A percentile compares a stretch with the other conserved stretches of the same genome.
Evolutionary conservation across 2,329 filamentous ascomycete genomes (phyloP).

Genomic region (Neobulgaria alba): DNA sequence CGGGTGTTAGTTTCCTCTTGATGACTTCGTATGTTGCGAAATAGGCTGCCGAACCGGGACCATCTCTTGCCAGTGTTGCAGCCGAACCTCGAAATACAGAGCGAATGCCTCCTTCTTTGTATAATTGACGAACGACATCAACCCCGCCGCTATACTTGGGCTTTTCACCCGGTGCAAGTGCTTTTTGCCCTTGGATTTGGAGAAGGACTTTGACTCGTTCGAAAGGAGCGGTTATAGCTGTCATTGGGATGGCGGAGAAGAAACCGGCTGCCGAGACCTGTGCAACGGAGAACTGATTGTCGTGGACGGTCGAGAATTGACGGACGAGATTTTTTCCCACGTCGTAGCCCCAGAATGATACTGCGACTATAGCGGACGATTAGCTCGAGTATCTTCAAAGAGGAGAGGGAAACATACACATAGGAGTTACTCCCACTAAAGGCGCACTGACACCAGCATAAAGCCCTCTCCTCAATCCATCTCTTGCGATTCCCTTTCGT

Average conservation of each 20-base stretch:
- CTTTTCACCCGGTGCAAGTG: conserved; percentile 78
- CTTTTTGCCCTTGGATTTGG: conserved; percentile 90
- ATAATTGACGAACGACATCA: conserved; percentile 90
- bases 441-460: conserved; percentile 98
- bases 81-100: conserved; percentile 86
- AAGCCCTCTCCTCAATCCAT: conserved; percentile 71
- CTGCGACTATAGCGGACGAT: conserved; percentile 44
- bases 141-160: conserved; percentile 80
- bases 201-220: conserved; percentile 98
- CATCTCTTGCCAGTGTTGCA: conserved; percentile 89
- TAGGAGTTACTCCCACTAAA: conserved; percentile 90
- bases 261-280: conserved; percentile 91
- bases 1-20: conserved; percentile 78
- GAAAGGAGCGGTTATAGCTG: conserved; percentile 94
- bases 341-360: conserved; percentile 82
- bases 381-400: neutral
- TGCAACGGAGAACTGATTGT: conserved; percentile 67
- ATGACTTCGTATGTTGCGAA: conserved; percentile 97
- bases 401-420: conserved; percentile 63
- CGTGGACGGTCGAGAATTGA: conserved; percentile 54
- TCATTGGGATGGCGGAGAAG: conserved; percentile 97
- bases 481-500: conserved; percentile 74
- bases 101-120: conserved; percentile 80
- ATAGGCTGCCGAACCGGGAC: conserved; percentile 87
- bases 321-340: conserved; percentile 85